Conservation (phyloP, 495 filamentous ascomycete species). For the Penicillium cinerascens region DNA sequence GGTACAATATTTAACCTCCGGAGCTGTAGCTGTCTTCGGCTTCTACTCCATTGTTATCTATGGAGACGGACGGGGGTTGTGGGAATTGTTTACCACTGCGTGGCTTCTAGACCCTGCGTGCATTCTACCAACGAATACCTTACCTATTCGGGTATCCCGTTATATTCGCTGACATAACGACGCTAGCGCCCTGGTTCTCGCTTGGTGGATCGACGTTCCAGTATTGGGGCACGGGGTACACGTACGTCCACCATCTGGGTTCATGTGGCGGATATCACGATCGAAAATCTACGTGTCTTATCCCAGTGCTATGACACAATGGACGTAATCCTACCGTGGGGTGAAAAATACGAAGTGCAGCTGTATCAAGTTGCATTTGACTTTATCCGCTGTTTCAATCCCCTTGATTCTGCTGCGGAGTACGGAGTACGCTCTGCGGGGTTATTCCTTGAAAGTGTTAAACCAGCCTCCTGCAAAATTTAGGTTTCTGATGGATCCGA, state of each 20-base stretch:
- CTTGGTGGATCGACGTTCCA: constrained; percentile 9
- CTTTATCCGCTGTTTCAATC: too few relatives aligned
- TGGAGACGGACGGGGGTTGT: not conserved
- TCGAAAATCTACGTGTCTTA: not conserved
- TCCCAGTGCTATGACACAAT: not conserved
- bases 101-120: not conserved
- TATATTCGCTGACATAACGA: not conserved
- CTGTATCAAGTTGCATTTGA: too few relatives aligned
- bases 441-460: too few relatives aligned
- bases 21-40: not conserved
- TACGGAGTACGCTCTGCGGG: too few relatives aligned
- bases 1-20: not conserved
- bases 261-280: not conserved
- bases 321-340: too few relatives aligned
- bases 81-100: not conserved
- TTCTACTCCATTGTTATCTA: not conserved
- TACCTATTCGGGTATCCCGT: not conserved
- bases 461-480: too few relatives aligned
- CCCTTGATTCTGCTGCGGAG: too few relatives aligned
- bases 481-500: not conserved
- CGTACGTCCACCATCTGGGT: constrained; percentile 1
- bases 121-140: not conserved
- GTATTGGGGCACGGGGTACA: not conserved
- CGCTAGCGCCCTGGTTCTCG: not conserved
- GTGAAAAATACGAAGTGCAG: too few relatives aligned